Evolutionary conservation across 805 yeast genomes (phyloP).

Genomic region (Metschnikowia peoriensis): DNA sequence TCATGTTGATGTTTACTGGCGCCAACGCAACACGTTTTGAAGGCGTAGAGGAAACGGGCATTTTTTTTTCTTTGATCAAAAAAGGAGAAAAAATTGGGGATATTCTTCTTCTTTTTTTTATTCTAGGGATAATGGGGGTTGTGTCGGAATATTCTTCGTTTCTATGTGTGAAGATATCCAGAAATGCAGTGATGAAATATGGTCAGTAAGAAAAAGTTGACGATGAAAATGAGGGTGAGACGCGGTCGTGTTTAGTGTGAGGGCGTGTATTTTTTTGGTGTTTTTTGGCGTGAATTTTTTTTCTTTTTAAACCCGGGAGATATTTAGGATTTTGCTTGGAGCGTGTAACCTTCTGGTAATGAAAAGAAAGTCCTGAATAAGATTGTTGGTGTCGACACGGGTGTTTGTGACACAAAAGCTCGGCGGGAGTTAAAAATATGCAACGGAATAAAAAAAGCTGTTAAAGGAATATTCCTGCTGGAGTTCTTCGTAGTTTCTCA

Average conservation of each 20-base stretch:
- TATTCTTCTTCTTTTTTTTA: not conserved
- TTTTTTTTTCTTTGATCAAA: constrained; percentile 2
- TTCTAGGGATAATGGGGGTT: not conserved
- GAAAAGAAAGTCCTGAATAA: too few relatives aligned
- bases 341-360: too few relatives aligned
- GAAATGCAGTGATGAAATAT: not conserved
- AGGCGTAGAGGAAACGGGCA: constrained; percentile 20
- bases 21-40: constrained; percentile 38
- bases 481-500: too few relatives aligned
- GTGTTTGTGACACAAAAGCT: too few relatives aligned
- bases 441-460: too few relatives aligned
- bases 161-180: not conserved
- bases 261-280: not conserved
- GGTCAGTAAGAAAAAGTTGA: not conserved
- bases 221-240: not conserved
- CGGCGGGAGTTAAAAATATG: too few relatives aligned
- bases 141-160: not conserved
- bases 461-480: too few relatives aligned
- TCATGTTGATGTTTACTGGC: constrained; percentile 32
- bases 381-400: too few relatives aligned
- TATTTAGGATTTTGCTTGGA: too few relatives aligned
- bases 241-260: not conserved
- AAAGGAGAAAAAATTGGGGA: not conserved
- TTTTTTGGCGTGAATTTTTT: not conserved
- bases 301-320: too few relatives aligned